Evolutionary conservation across 2,329 filamentous ascomycete genomes (phyloP), one percentile per base, ranked within the genome.

Genomic region (Thielaviopsis euricoi): DNA sequence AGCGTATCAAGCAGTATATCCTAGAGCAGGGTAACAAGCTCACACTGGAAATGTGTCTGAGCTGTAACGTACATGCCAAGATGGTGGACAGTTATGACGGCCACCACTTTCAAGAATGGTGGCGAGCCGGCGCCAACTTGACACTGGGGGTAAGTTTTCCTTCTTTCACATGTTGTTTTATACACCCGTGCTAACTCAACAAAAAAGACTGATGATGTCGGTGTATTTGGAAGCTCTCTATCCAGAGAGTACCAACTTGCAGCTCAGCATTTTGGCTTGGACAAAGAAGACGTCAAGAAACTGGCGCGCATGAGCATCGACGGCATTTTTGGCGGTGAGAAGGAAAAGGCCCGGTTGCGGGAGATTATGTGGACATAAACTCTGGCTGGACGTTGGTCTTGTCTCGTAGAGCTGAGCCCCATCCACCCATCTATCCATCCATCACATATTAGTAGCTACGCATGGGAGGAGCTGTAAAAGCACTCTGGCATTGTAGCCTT

Each of bases 41-140:
- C 26, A 86, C 84, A 1, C 68, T 93, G 13, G 87, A 93, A 69
- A 67, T 93, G 43, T 93, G 87, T 61, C 71, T 93, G 61, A 88
- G 83, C 63, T 91, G 87, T 68, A 93, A 93, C 64, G 86, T 93
- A 1, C 80, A 84, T 63, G 85, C 85, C 1, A 82, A 81, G 62
- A 82, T 93, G 80, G 82, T 85, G 55, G 71, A 74, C 1, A 84
- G 85, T 0, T 80, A 77, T 61, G 74, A 76, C 59, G 81, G 81
- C 53, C 87, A 93, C 68, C 87, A 93, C 71, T 89, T 93, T 69
- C 82, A 83, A 15, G 76, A 81, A 65, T 93, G 87, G 87, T 76
- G 71, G 70, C 71, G 72, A 6, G 75, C 75, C 23, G 75, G 77
- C 1, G 80, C 78, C 55, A 75, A 78, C 3, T 76, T 91, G 51